Base-by-base conservation (phyloP, 768 basidiomycete genomes). In the Kwoniella sp. region DNA sequence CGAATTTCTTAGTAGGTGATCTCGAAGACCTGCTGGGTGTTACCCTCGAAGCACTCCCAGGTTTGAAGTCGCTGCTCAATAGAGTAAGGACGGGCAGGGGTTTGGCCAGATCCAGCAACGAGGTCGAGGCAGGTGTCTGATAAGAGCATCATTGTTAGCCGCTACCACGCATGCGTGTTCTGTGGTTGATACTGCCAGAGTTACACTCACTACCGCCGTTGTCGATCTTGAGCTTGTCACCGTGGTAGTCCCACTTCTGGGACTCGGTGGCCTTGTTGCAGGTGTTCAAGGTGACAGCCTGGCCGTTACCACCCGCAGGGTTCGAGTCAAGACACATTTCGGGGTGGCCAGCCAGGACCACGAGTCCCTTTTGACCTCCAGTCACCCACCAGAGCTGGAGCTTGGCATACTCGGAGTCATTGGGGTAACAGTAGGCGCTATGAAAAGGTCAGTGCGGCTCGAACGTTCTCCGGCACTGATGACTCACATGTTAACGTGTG, bases 21-120 rank as follows among this genome's bases (percentile, higher is more conserved):
- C 26, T 46, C 36, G 55, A 63, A 63, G 26, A 49, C 37, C 49
- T 63, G 62, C 40, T 63, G 44, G 55, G 54, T 57, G 36, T 56
- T 51, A 6, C 33, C 55, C 22, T 48, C 47, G 48, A 51, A 49
- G 48, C 62, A 63, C 49, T 56, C 48, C 47, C 53, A 63, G 13
- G 54, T 63, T 37, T 63, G 62, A 17, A 63, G 47, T 25, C 26
- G n/a, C 30, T 60, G 21, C 26, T 52, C 59, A 36, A 53, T 52
- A 26, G 25, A 33, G 50, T 60, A 60, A 22, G 59, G 59, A n/a
- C 33, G 21, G 5, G n/a, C 21, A 22, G 30, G 26, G n/a, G 37
- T 53, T n/a, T 27, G 30, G n/a, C 59, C 59, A 12, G 59, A 60
- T 6, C 27, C 40, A 8, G 36, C 19, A 9, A 33, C 37, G 25